Conservation (phyloP, 371 early-diverging fungal species). For the Mortierella sp. region DNA sequence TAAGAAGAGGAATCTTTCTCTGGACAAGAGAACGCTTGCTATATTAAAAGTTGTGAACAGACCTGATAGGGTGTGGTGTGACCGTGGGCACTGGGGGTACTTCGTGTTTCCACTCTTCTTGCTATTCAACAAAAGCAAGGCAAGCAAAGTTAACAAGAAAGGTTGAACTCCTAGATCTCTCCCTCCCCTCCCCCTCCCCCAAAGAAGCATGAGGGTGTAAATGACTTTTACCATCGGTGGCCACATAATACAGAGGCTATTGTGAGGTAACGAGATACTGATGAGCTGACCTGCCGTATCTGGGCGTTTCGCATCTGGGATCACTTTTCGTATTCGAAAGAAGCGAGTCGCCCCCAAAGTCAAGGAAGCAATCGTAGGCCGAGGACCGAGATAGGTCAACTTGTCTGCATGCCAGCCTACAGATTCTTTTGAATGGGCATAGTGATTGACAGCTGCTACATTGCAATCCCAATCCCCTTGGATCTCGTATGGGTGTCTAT, state of each 20-base stretch:
- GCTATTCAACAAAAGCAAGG: conserved; percentile 10
- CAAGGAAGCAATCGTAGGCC: conserved; percentile 66
- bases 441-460: conserved; percentile 57
- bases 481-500: conserved; percentile 46
- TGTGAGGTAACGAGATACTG: conserved; percentile 66
- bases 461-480: conserved; percentile 55
- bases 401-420: conserved; percentile 61
- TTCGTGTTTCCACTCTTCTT: conserved; percentile 65
- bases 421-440: conserved; percentile 53
- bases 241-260: conserved; percentile 71
- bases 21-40: background rate
- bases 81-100: conserved; percentile 54
- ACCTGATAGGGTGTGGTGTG: conserved; percentile 50
- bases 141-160: background rate
- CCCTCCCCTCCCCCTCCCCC: too few species aligned
- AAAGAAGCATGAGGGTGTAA: background rate
- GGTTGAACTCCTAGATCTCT: too few species aligned
- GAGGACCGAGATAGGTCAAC: conserved; percentile 66
- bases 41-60: too few species aligned
- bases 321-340: conserved; percentile 62
- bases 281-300: conserved; percentile 55
- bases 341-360: conserved; percentile 67
- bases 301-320: conserved; percentile 43
- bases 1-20: background rate
- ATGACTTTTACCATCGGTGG: conserved; percentile 54